Evolutionary conservation across 306 rosid species (phyloP).

Genomic region (Calophaca sinica): DNA sequence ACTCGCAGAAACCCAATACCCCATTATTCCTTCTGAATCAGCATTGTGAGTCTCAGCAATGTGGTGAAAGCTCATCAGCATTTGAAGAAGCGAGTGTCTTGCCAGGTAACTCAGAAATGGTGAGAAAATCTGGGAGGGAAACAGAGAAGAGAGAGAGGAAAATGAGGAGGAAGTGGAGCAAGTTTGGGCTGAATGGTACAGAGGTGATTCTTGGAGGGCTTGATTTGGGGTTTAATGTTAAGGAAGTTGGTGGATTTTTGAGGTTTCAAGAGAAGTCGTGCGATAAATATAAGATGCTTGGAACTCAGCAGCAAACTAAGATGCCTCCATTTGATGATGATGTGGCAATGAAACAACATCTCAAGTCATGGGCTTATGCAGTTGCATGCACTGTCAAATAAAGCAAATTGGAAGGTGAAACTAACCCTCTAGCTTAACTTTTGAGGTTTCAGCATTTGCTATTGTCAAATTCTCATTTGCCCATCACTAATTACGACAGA

Average conservation of each 20-base stretch:
- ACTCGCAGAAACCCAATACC: background rate
- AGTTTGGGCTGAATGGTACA: background rate
- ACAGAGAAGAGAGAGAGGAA: conserved; percentile 35
- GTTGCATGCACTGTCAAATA: conserved; percentile 62
- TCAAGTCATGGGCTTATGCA: conserved; percentile 79
- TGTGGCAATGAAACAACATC: conserved; percentile 74
- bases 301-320: background rate
- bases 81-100: conserved; percentile 26
- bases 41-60: background rate
- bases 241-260: conserved; percentile 32
- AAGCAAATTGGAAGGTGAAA: background rate
- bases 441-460: background rate
- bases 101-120: background rate
- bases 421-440: background rate
- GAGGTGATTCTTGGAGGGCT: conserved; percentile 45
- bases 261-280: background rate
- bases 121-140: conserved; percentile 30
- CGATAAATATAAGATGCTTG: too few relatives aligned
- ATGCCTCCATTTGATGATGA: conserved; percentile 61
- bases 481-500: background rate
- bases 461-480: background rate
- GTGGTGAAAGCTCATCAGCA: background rate
- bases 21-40: too few relatives aligned
- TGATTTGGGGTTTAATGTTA: conserved; percentile 41
- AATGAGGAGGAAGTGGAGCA: conserved; percentile 12